Base-by-base conservation (phyloP, 495 filamentous ascomycete species). In the Tuber borchii region DNA sequence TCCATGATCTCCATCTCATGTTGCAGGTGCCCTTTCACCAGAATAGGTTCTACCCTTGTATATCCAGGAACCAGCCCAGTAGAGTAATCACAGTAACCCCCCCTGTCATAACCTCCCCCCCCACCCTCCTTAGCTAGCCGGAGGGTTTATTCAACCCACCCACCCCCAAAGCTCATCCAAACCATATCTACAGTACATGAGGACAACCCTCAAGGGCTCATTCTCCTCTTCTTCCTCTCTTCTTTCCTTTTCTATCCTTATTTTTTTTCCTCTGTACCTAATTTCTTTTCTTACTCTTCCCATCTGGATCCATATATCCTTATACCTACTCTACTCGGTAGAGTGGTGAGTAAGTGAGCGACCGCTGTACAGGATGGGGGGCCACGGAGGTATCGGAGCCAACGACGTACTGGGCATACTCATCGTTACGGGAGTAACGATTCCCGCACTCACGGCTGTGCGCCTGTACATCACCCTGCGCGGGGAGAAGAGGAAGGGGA, bases 401-500 rank as follows among this genome's bases (percentile, higher is more conserved):
- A 71, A 70, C 34, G 45, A 71, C 31, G 76, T 79, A 65, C 71
- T 79, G 7, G 73, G 70, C 22, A 42, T 75, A 34, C 78, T 79
- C 37, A 71, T 79, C 37, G 72, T 42, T 46, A 79, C 76, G 7
- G 65, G 76, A 51, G 72, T 79, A 19, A 48, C 78, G 20, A 68
- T 79, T 40, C 78, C 78, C 9, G n/a, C 75, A 2, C 61, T 79
- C 37, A 79, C 78, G 5, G 65, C 70, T 26, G 69, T 75, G 20
- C 77, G 78, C 69, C 39, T 79, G 40, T 72, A 72, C 73, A 79
- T 79, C 45, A 75, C 78, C 6, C 42, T 79, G 40, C 76, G 76
- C 42, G 65, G 77, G 39, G 45, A 73, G 26, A 61, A 77, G 22
- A 65, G 69, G 65, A 73, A 73, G 61, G 73, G 77, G 61, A 74